These are phyloP conservation scores for Pleurozium schreberi DNA, from an alignment of 225 moss, liverwort and hornwort genomes.

Conservation along the genomic window DNA sequence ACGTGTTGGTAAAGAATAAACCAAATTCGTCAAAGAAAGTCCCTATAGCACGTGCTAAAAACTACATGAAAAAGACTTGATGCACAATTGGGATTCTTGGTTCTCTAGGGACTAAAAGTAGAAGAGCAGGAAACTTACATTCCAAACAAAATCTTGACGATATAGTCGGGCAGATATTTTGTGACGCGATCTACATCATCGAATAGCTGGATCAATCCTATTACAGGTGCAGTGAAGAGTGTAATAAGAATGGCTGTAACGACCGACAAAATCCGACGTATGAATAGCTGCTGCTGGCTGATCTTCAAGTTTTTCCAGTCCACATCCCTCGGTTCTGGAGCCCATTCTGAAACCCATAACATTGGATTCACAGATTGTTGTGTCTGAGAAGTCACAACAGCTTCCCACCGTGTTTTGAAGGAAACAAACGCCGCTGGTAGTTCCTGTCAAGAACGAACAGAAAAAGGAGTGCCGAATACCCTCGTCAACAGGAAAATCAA, in stretches of 20 bases:
- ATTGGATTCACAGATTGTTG: conserved; percentile 77
- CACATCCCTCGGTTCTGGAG: conserved; percentile 91
- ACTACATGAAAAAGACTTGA: background rate
- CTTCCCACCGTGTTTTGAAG: conserved; percentile 72
- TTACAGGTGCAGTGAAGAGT: conserved; percentile 67
- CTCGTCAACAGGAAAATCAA: background rate
- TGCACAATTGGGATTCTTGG: background rate
- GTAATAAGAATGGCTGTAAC: conserved; percentile 51
- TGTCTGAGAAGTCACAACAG: conserved; percentile 73
- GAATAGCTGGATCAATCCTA: conserved; percentile 45
- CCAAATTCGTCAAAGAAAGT: background rate
- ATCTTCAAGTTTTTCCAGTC: conserved; percentile 77
- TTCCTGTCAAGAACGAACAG: conserved; percentile 38
- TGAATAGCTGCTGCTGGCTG: conserved; percentile 29
- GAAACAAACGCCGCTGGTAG: conserved; percentile 82
- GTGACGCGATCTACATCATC: conserved; percentile 31
- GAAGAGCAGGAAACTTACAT: conserved; percentile 32
- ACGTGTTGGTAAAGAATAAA: background rate
- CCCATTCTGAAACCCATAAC: conserved; percentile 82
- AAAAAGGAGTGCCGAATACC: background rate
- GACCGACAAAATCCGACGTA: conserved; percentile 43
- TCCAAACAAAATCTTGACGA: conserved; percentile 13
- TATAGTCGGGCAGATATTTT: conserved; percentile 20
- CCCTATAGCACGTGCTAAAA: background rate
- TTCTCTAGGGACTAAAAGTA: too few relatives aligned